Evolutionary conservation across 257 asterid species (phyloP).

Genomic region (Solanum medicagineum): DNA sequence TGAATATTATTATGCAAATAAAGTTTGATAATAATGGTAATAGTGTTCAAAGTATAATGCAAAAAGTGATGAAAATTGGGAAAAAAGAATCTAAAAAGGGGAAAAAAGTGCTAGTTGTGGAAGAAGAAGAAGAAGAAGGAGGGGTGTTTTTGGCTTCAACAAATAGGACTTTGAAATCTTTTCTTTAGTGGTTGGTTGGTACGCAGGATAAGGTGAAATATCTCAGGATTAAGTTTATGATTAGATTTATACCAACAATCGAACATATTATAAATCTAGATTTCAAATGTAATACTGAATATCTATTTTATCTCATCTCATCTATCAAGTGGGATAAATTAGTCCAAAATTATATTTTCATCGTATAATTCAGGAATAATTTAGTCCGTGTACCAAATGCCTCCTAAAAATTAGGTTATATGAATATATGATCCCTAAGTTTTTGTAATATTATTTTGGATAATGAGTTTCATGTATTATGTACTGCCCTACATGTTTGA

Average conservation of each 20-base stretch:
- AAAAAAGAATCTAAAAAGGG: neutral
- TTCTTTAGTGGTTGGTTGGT: neutral
- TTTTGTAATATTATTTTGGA: neutral
- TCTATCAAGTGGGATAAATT: neutral
- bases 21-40: slow-evolving; percentile 14
- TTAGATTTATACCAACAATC: neutral
- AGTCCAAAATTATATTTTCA: neutral
- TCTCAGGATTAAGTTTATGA: neutral
- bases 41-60: neutral
- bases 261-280: neutral
- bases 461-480: neutral
- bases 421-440: neutral
- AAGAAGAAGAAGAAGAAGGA: slow-evolving; percentile 2
- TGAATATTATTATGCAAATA: slow-evolving; percentile 31
- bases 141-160: slow-evolving; percentile 4
- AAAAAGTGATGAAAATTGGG: slow-evolving; percentile 1
- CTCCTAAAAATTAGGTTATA: neutral
- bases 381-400: neutral
- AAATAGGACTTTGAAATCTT: slow-evolving; percentile 21
- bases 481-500: neutral
- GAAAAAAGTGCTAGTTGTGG: neutral
- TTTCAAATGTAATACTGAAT: neutral
- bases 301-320: neutral
- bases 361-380: neutral
- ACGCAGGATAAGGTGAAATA: neutral